These are phyloP conservation scores for Geoglossum glabrum DNA, from an alignment of 495 filamentous ascomycete species.

Conservation along the genomic window DNA sequence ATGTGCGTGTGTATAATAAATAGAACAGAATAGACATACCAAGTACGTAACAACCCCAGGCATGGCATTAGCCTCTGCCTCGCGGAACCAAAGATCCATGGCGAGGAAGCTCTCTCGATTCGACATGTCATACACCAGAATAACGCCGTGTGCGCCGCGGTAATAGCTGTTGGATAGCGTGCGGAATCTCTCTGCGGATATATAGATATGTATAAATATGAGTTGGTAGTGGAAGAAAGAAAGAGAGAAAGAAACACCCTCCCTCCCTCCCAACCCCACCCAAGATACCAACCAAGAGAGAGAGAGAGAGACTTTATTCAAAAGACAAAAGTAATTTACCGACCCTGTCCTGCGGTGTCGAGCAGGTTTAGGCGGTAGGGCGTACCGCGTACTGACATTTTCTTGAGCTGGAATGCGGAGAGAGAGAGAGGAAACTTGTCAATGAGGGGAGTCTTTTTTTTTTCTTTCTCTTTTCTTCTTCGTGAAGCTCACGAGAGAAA, in stretches of 20 bases:
- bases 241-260: no score
- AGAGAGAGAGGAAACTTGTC: no score
- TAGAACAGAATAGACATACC: slow-evolving; percentile 22
- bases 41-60: slow-evolving; percentile 31
- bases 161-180: slow-evolving; percentile 40
- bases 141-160: slow-evolving; percentile 37
- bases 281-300: no score
- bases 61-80: slow-evolving; percentile 31
- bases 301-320: no score
- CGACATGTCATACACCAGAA: slow-evolving; percentile 39
- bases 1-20: no score
- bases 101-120: slow-evolving; percentile 31
- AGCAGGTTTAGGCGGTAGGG: slow-evolving; percentile 35
- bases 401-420: slow-evolving; percentile 22
- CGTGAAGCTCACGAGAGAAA: no score
- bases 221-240: no score
- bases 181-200: slow-evolving; percentile 37
- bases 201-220: no score
- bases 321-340: no score
- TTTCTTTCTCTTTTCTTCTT: no score
- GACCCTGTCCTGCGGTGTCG: slow-evolving; percentile 30
- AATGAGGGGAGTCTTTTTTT: no score
- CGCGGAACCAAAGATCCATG: slow-evolving; percentile 40
- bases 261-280: no score
- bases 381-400: slow-evolving; percentile 29